Percentiles rank a stretch among this genome's conserved stretches.
Conservation (phyloP, 2,329 filamentous ascomycete genomes). For the Seiridium cupressi region DNA sequence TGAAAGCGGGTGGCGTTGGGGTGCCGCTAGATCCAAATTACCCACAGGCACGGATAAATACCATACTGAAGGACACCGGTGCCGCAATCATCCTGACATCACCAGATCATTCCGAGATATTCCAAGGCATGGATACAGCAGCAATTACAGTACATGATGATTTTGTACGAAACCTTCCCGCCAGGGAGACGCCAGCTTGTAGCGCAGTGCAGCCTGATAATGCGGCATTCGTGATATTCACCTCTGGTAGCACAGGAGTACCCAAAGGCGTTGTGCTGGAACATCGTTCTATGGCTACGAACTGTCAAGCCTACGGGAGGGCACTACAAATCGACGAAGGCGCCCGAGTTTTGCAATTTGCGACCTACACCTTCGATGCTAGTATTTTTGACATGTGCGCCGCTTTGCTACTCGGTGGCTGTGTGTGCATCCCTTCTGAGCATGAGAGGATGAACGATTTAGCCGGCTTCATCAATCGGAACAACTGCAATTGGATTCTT, state of each 20-base stretch:
- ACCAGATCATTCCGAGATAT: slow-evolving; percentile 6
- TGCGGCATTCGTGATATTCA: slow-evolving; percentile 17
- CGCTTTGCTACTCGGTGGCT: slow-evolving; percentile 35
- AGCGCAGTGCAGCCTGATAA: slow-evolving; percentile 9
- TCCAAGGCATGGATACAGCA: slow-evolving; percentile 11
- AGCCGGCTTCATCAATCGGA: slow-evolving; percentile 21
- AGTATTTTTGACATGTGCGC: slow-evolving; percentile 37
- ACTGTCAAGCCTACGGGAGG: slow-evolving; percentile 4
- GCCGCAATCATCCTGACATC: slow-evolving; percentile 14
- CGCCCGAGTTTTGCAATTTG: slow-evolving; percentile 27
- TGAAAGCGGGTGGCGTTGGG: slow-evolving; percentile 32
- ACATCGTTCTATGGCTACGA: slow-evolving; percentile 10
- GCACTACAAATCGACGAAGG: slow-evolving; percentile 14
- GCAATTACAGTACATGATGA: slow-evolving; percentile 8
- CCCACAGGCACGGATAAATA: slow-evolving; percentile 23
- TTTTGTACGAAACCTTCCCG: background rate
- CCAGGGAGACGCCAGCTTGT: background rate
- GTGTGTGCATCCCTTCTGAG: slow-evolving; percentile 38
- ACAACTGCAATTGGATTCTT: slow-evolving; percentile 21
- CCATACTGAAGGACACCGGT: slow-evolving; percentile 13
- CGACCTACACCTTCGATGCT: slow-evolving; percentile 39
- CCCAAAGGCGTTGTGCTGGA: slow-evolving; percentile 18
- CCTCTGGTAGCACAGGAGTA: slow-evolving; percentile 17
- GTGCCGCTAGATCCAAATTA: slow-evolving; percentile 37
- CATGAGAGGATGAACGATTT: slow-evolving; percentile 36